Evolutionary conservation across 2,329 filamentous ascomycete species (phyloP).

Genomic region (Colletotrichum ledebouriae): DNA sequence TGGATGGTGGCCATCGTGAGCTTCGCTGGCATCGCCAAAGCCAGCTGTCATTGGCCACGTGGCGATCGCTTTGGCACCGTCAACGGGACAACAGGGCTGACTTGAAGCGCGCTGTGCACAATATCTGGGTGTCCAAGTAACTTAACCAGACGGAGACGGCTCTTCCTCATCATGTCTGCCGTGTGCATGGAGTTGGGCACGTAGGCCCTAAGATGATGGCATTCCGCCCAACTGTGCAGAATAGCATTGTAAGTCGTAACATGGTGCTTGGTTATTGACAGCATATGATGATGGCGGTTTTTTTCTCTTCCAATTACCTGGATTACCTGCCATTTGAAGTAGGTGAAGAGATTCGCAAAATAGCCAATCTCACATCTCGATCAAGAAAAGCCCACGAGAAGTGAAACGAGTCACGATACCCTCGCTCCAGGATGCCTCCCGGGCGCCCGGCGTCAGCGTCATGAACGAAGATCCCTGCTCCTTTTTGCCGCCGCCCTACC

Average conservation of each 20-base stretch:
- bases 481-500: neutral
- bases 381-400: too few species aligned
- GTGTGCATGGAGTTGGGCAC: slow-evolving; percentile 14
- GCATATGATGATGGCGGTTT: too few species aligned
- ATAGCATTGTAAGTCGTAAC: neutral
- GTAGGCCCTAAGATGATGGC: neutral
- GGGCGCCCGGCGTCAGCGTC: neutral
- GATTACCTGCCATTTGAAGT: neutral
- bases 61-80: neutral
- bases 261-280: neutral
- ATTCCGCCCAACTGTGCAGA: neutral
- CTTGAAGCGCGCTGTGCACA: slow-evolving; percentile 5
- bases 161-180: neutral
- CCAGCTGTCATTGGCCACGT: slow-evolving; percentile 30
- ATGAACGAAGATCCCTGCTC: slow-evolving; percentile 20
- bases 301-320: too few species aligned
- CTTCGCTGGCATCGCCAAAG: slow-evolving; percentile 20
- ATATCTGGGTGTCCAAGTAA: neutral
- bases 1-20: slow-evolving; percentile 6
- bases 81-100: slow-evolving; percentile 1
- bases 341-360: too few species aligned
- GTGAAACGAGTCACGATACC: slow-evolving; percentile 7
- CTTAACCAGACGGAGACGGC: neutral
- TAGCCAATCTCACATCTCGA: too few species aligned
- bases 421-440: neutral